A percentile compares a stretch with the other conserved stretches of the same genome.
These are phyloP conservation scores for Phytopythium oedochilum DNA, from an alignment of 352 stramenopile genomes.

Conservation along the genomic window DNA sequence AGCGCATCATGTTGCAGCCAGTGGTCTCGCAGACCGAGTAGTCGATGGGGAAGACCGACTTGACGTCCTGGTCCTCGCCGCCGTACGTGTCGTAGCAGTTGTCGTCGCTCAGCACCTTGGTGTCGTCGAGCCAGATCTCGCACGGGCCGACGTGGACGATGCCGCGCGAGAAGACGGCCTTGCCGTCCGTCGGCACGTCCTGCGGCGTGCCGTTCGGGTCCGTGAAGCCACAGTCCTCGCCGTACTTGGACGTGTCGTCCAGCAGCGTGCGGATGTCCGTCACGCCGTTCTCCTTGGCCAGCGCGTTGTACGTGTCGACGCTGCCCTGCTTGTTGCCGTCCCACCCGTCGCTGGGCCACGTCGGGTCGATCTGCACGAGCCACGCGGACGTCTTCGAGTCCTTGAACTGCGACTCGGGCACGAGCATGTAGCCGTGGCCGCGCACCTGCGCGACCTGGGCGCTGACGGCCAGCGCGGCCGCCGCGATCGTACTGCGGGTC, in stretches of 20 bases:
- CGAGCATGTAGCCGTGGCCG: conserved; percentile 30
- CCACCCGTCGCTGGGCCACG: conserved; percentile 21
- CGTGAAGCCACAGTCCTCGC: conserved; percentile 31
- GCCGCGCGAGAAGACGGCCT: conserved; percentile 26
- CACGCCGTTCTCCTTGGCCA: conserved; percentile 26
- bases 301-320: conserved; percentile 15
- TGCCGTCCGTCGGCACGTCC: conserved; percentile 27
- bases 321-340: conserved; percentile 28
- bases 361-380: conserved; percentile 28
- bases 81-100: conserved; percentile 28
- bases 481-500: conserved; percentile 7
- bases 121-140: conserved; percentile 37
- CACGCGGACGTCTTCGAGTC: conserved; percentile 23
- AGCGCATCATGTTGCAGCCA: conserved; percentile 32
- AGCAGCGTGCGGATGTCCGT: conserved; percentile 26
- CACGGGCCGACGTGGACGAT: conserved; percentile 27
- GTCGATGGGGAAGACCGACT: conserved; percentile 34
- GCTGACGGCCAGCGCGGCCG: conserved; percentile 13
- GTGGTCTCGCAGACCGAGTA: conserved; percentile 24
- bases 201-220: conserved; percentile 24
- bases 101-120: conserved; percentile 23
- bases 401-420: conserved; percentile 26
- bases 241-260: conserved; percentile 29
- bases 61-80: conserved; percentile 30
- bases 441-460: conserved; percentile 11